Base-by-base conservation (phyloP, 148 eudicot species). In the Oxyria digyna region DNA sequence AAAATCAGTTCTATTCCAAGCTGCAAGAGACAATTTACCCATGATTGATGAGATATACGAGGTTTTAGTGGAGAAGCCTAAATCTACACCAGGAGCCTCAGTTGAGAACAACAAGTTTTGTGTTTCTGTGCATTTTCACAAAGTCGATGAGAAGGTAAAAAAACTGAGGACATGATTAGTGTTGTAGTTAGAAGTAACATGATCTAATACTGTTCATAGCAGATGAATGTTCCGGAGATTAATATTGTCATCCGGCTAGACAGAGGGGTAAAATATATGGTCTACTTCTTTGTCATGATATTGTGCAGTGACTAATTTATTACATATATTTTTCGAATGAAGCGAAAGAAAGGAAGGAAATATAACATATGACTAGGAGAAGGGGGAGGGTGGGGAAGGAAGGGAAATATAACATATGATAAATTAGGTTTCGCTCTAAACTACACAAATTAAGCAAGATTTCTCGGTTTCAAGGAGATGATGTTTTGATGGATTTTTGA, bases 31-130 rank as follows among this genome's bases (percentile, higher is more conserved):
- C 42, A 87, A 85, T 73, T 72, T 87, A 42, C 95, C 90, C 37
- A 86, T 89, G 77, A 87, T 93, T 55, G 83, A 83, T 54, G 77
- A 86, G 80, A 85, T 86, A 27, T 80, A 83, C 74, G 80, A 81
- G 57, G 49, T 69, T 8, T 81, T 93, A 72, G 69, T 78, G 8
- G 87, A 83, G 74, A 86, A 82, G 77, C 84, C 81, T 15, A 81
- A 82, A 70, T 69, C 76, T 20, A 86, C 76, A 3, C 85, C 84
- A 7, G 98, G 98, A 21, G 91, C 96, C 38, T 74, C 54, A 32
- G 89, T 93, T 75, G 98, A 93, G 72, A 84, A 91, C 74, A 93
- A 93, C 88, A 87, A 89, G 68, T 93, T 87, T 29, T 93, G 98
- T 48, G 57, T 82, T 15, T 93, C 98, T 0, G 98, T 93, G 4